A percentile compares a stretch with the other conserved stretches of the same genome.
Evolutionary conservation across 768 basidiomycete species (phyloP).

Genomic region (Xerocomus brunneocitrinus): DNA sequence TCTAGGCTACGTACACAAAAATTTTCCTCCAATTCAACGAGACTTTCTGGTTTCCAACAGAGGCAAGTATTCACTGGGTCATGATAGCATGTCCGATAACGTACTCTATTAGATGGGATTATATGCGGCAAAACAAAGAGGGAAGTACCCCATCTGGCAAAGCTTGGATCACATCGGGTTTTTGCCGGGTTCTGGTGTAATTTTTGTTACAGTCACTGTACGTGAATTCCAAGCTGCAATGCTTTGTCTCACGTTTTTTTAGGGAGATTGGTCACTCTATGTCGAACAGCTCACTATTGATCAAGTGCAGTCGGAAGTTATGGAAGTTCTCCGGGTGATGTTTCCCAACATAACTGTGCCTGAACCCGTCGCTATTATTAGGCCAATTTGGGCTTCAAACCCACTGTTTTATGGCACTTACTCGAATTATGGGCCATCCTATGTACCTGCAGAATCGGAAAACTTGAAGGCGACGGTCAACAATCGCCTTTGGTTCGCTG

Average conservation of each 20-base stretch:
- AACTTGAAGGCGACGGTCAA: slow-evolving; percentile 54
- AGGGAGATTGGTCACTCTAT: slow-evolving; percentile 61
- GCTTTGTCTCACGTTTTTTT: not conserved
- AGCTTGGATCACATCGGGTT: slow-evolving; percentile 54
- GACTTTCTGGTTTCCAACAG: slow-evolving; percentile 55
- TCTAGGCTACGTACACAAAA: slow-evolving; percentile 56
- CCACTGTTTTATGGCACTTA: slow-evolving; percentile 46
- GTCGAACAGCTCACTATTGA: slow-evolving; percentile 48
- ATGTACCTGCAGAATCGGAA: slow-evolving; percentile 47
- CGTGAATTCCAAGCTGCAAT: not conserved
- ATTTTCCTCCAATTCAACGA: slow-evolving; percentile 60
- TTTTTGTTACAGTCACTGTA: slow-evolving; percentile 28
- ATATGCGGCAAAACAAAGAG: slow-evolving; percentile 54
- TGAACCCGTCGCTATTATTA: slow-evolving; percentile 51
- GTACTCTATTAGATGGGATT: slow-evolving; percentile 34
- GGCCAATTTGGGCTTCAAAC: slow-evolving; percentile 52
- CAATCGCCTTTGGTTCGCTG: slow-evolving; percentile 54
- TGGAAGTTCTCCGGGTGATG: slow-evolving; percentile 56
- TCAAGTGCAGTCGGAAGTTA: slow-evolving; percentile 48
- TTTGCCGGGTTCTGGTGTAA: slow-evolving; percentile 55
- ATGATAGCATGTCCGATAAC: not conserved
- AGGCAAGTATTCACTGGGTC: slow-evolving; percentile 22
- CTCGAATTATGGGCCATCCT: slow-evolving; percentile 67
- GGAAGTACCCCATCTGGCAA: slow-evolving; percentile 66
- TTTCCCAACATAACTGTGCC: slow-evolving; percentile 52